These are phyloP conservation scores for Vaccinium corymbosum DNA, from an alignment of 148 eudicot genomes.

Conservation along the genomic window DNA sequence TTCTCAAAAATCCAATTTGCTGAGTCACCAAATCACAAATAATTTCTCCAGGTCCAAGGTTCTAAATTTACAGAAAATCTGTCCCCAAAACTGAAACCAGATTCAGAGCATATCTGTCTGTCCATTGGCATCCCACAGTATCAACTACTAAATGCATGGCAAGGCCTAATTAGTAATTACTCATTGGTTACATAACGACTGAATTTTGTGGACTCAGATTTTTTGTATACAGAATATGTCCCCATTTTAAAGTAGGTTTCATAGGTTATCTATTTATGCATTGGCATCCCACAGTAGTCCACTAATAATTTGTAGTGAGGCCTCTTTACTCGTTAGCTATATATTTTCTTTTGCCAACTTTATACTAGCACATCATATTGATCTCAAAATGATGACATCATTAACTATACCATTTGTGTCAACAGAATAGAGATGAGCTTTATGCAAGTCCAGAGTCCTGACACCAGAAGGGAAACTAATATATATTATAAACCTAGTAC, in stretches of 20 bases:
- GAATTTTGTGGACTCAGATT: too few species aligned
- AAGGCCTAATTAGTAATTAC: neutral
- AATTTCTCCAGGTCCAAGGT: neutral
- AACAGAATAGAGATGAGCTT: neutral
- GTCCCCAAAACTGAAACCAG: neutral
- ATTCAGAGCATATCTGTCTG: neutral
- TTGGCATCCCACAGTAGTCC: neutral
- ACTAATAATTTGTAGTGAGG: neutral
- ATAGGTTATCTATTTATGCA: too few species aligned
- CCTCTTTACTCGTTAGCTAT: neutral
- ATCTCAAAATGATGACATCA: neutral
- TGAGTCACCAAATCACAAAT: neutral
- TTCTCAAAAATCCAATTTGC: neutral
- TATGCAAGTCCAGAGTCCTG: neutral
- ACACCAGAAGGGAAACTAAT: neutral
- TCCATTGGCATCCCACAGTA: neutral
- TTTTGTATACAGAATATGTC: too few species aligned
- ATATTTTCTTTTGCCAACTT: neutral
- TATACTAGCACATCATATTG: neutral
- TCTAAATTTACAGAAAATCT: neutral
- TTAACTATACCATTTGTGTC: neutral
- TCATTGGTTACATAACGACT: too few species aligned
- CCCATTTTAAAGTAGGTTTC: too few species aligned
- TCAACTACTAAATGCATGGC: neutral
- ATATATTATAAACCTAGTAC: neutral